These are phyloP conservation scores for Coniella vitis DNA, from an alignment of 2,329 filamentous ascomycete genomes.

Conservation along the genomic window DNA sequence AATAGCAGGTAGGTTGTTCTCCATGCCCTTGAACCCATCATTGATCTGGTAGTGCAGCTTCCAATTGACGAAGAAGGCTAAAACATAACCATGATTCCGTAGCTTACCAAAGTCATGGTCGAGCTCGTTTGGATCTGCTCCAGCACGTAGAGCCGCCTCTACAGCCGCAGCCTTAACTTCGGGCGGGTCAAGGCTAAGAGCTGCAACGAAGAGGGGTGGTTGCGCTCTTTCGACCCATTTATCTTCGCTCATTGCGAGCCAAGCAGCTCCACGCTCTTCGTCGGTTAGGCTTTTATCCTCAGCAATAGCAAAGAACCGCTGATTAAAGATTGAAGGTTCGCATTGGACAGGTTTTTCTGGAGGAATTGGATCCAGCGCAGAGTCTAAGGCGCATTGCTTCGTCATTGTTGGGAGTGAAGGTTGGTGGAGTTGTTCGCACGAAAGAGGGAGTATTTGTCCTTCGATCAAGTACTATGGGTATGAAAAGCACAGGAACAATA, in stretches of 20 bases:
- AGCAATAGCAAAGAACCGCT: background rate
- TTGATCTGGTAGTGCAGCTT: constrained; percentile 1
- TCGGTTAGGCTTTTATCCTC: background rate
- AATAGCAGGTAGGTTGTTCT: background rate
- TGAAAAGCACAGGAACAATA: too few species aligned
- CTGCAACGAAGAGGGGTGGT: constrained; percentile 2
- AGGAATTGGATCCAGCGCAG: background rate
- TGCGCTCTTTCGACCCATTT: background rate
- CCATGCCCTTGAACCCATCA: background rate
- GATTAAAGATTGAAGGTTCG: background rate
- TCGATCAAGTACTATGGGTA: too few species aligned
- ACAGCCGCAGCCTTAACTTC: background rate
- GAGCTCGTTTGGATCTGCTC: constrained; percentile 2
- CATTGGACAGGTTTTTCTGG: background rate
- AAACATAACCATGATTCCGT: background rate
- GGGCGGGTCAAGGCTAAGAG: background rate
- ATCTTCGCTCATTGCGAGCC: background rate
- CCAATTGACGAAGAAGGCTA: background rate
- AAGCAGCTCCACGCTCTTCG: background rate
- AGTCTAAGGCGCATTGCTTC: background rate
- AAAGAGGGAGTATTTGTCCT: too few species aligned
- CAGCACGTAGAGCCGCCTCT: constrained; percentile 1
- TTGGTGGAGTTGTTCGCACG: too few species aligned
- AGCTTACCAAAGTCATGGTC: background rate
- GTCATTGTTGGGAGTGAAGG: too few species aligned